Base-by-base conservation (phyloP, 805 yeast genomes). In the Saccharomycopsis babjevae region DNA sequence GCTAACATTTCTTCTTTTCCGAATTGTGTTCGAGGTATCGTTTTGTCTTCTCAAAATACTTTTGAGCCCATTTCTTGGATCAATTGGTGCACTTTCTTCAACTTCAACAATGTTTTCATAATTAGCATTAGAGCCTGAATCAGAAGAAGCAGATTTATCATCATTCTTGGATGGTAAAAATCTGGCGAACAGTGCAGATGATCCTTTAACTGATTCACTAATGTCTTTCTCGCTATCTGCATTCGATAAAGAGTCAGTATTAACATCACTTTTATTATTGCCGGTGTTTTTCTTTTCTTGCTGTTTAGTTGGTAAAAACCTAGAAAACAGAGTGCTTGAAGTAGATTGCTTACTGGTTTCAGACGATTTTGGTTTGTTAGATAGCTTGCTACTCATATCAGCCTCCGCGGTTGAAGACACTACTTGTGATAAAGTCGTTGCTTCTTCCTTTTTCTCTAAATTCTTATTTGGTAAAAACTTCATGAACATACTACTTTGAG, bases 1-100 rank as follows among this genome's bases (percentile, higher is more conserved):
- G 3, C 60, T n/a, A 20, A 61, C 64, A 6, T 57, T 46, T 57
- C 66, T 57, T 57, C 64, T 57, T 52, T 63, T 63, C 15, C 66
- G 43, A 28, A 59, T 63, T 3, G 62, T 62, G 1, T 36, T 58
- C 11, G 66, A 32, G 13, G 46, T 32, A 39, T 63, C 66, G 25
- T 58, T 50, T 30, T 59, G 43, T 18, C 66, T 54, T 55, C 66
- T 52, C 36, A 63, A 55, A 46, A 63, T 63, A 56, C 66, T 63
- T 28, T 43, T 59, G 11, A 58, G 15, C 1, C 66, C 66, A 34
- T 58, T 40, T 13, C 20, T 50, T 18, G 39, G 40, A 22, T 57
- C 54, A 30, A 63, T 32, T 11, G 40, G 39, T 1, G 61, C 57
- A 5, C 46, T 36, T 28, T 43, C 55, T 40, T 61, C 64, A 40